Evolutionary conservation across 345 rosid species (phyloP).

Genomic region (Populus pruinosa): DNA sequence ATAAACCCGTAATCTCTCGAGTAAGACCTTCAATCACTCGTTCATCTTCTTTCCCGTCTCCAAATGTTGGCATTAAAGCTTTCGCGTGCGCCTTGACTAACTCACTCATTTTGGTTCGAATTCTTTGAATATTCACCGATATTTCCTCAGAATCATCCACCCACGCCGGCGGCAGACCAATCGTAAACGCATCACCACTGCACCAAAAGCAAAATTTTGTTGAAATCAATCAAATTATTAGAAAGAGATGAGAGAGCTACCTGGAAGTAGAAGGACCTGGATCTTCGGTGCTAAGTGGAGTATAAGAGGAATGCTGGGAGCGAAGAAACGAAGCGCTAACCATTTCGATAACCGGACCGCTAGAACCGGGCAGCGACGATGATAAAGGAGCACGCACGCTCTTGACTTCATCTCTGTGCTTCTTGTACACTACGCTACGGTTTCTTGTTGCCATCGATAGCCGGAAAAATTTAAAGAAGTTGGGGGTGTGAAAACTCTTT

Average conservation of each 20-base stretch:
- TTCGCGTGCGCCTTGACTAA: slow-evolving; percentile 85
- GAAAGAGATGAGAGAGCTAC: slow-evolving; percentile 21
- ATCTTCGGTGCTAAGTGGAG: slow-evolving; percentile 88
- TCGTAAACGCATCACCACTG: slow-evolving; percentile 69
- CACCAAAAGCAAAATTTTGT: slow-evolving; percentile 22
- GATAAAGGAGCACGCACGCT: slow-evolving; percentile 67
- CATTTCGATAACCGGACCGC: slow-evolving; percentile 86
- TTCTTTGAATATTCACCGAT: slow-evolving; percentile 68
- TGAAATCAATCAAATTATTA: too few species aligned
- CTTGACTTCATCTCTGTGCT: slow-evolving; percentile 82
- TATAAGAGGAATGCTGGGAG: slow-evolving; percentile 45
- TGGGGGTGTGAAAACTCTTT: not conserved
- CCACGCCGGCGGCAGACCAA: slow-evolving; percentile 90
- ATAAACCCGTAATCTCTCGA: slow-evolving; percentile 63
- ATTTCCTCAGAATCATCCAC: slow-evolving; percentile 95
- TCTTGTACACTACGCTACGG: slow-evolving; percentile 57
- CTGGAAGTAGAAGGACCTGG: slow-evolving; percentile 58
- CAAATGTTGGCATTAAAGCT: slow-evolving; percentile 96
- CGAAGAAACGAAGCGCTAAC: slow-evolving; percentile 70
- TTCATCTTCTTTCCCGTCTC: slow-evolving; percentile 93
- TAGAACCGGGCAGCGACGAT: slow-evolving; percentile 29
- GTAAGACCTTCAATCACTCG: slow-evolving; percentile 72
- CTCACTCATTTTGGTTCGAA: slow-evolving; percentile 65
- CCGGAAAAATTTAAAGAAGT: not conserved
- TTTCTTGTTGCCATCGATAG: slow-evolving; percentile 77